Base-by-base conservation (phyloP, 2,329 filamentous ascomycete species). In the Aspergillus unguis region DNA sequence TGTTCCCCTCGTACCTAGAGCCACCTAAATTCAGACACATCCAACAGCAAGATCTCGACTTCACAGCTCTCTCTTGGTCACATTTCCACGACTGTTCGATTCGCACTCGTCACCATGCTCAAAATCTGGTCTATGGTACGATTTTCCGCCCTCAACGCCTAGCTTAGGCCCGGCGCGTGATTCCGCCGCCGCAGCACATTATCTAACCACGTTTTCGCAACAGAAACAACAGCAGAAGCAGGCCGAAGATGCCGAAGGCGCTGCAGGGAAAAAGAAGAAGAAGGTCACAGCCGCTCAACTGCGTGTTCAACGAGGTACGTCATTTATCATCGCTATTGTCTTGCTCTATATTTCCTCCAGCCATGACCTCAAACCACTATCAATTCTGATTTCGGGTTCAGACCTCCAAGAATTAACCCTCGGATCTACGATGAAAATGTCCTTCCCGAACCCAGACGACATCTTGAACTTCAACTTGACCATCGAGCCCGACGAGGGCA, bases 91-190 rank as follows among this genome's bases (percentile, higher is more conserved):
- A 17, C 17, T 17, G 17, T 17, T 17, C 17, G 17, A 17, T 17
- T 17, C 17, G 17, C 31, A 26, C 5, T 29, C 57, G 59, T 57
- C 61, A 92, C 79, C 69, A 97, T 97, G 94, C 82, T 96, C 81
- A 97, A 97, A 80, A 96, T 97, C 80, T 97, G 92, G 94, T 95
- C 91, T 66, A 96, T 97, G 92, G 91, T 95, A 79, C 47, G 81
- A 29, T 32, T 47, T n/a, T 26, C 25, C 41, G 29, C 29, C 38
- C n/a, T 10, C 38, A 37, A 33, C 23, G 28, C 35, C 33, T 11
- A 43, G 38, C 25, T 33, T 41, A 10, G 26, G 10, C 17, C 17
- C 17, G 17, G 17, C 17, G 17, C 26, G 6, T n/a, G 27, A 31
- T 6, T 33, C 9, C 6, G 36, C 9, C 27, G 6, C 27, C 6